Base-by-base conservation (phyloP, 1,284 basidiomycete genomes). In the Xerocomus minutiporus region DNA sequence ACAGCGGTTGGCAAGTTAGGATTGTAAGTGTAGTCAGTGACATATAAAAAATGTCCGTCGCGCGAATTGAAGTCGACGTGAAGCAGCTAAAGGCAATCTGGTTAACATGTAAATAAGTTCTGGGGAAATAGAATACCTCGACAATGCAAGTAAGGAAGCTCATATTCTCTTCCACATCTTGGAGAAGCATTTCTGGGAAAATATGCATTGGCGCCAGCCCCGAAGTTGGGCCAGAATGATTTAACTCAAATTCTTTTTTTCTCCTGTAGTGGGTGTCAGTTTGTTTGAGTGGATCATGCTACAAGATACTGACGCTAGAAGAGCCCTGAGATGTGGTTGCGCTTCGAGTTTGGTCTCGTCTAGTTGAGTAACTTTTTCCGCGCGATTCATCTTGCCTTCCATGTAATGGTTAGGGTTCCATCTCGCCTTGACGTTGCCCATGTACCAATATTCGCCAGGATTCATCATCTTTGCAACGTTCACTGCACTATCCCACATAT, bases 1-100 rank as follows among this genome's bases (percentile, higher is more conserved):
- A 59, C 52, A 11, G 65, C 57, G 13, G 65, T 56, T 4, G 69
- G 61, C 28, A 85, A 70, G 46, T 77, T 68, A 7, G 71, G 56
- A 50, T 83, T 77, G 6, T 69, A 62, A 2, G 83, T 84, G 61
- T 86, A 88, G 63, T 89, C 86, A 8, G 86, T 87, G 23, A 84
- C 78, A 59, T 78, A 84, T 29, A 85, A 63, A 63, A 74, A 68
- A 43, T 63, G 61, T 23, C 68, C 68, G 26, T 69, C 62, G 23
- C 67, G 60, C 47, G 62, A 55, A 64, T 69, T 32, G 45, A 62
- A 47, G 32, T 69, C 70, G 15, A 72, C 57, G 53, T 77, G 71
- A 5, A 88, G 67, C 29, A 86, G 63, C 86, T 80, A 53, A 9
- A 46, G 46, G 26, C 26, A 40, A 61, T 17, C 28, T 12, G 5